A percentile compares a stretch with the other conserved stretches of the same genome.
Evolutionary conservation across 805 yeast species (phyloP).

Genomic region (Nakazawaea ishiwadae): DNA sequence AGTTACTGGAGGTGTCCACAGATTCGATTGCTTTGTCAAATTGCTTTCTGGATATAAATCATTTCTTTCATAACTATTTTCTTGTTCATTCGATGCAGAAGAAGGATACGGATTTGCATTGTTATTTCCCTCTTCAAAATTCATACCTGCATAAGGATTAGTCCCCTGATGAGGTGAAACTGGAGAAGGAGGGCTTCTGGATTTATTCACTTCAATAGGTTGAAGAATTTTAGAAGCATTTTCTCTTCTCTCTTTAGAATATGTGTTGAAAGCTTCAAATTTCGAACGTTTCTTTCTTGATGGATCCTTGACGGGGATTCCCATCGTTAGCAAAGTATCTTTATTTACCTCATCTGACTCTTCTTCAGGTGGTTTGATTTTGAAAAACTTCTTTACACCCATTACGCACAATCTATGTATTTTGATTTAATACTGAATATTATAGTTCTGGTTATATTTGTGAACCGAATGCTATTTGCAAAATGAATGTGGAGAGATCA

Average conservation of each 20-base stretch:
- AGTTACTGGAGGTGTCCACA: constrained; percentile 4
- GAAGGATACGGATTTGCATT: too few relatives aligned
- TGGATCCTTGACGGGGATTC: constrained; percentile 32
- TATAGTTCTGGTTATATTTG: too few relatives aligned
- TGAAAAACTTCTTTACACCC: constrained; percentile 46
- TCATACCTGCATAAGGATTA: not conserved
- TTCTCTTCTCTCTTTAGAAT: constrained; percentile 34
- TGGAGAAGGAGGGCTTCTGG: not conserved
- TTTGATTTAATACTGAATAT: too few relatives aligned
- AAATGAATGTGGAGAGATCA: too few relatives aligned
- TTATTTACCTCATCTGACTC: constrained; percentile 34
- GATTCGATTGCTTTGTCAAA: not conserved
- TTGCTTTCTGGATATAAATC: not conserved
- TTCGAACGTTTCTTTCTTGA: constrained; percentile 31
- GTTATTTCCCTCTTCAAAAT: not conserved
- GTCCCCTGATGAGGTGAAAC: not conserved
- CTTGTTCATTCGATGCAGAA: too few relatives aligned
- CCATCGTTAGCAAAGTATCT: constrained; percentile 36
- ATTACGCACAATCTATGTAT: too few relatives aligned
- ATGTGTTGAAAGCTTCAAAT: constrained; percentile 43
- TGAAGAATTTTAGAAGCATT: constrained; percentile 16
- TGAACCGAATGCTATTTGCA: too few relatives aligned
- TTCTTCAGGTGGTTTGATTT: constrained; percentile 43
- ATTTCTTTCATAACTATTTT: too few relatives aligned
- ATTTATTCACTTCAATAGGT: not conserved